Conservation (phyloP, 2,329 filamentous ascomycete genomes). For the Mollisia scopiformis region DNA sequence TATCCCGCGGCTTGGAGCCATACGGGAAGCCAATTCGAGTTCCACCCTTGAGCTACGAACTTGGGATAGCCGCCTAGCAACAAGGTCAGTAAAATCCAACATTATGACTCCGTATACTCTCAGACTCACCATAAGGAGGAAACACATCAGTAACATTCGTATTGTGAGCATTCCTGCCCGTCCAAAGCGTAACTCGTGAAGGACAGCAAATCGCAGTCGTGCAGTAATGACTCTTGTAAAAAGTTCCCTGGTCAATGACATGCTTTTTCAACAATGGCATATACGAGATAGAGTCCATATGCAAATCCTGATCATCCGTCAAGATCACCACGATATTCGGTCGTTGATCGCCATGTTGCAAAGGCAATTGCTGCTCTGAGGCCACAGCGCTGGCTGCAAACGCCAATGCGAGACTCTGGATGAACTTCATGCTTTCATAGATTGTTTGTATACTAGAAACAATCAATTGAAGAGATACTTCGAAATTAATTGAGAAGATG, state of each 20-base stretch:
- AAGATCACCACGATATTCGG: slow-evolving; percentile 66
- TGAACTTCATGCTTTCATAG: background rate
- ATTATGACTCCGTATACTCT: too few species aligned
- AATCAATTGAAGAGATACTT: background rate
- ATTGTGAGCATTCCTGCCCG: slow-evolving; percentile 64
- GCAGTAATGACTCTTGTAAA: slow-evolving; percentile 61
- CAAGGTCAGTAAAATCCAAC: background rate
- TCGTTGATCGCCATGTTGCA: slow-evolving; percentile 16
- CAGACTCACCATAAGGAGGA: slow-evolving; percentile 50
- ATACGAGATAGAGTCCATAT: slow-evolving; percentile 61
- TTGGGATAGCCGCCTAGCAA: slow-evolving; percentile 61
- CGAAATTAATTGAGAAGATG: background rate
- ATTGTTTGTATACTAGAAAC: background rate
- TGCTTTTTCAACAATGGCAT: slow-evolving; percentile 58
- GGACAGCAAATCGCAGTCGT: slow-evolving; percentile 66
- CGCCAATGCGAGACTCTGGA: slow-evolving; percentile 4
- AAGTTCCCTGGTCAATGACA: slow-evolving; percentile 56
- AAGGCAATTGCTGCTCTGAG: slow-evolving; percentile 14
- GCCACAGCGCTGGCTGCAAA: slow-evolving; percentile 10
- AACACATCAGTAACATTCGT: slow-evolving; percentile 58
- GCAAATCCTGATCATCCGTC: slow-evolving; percentile 67
- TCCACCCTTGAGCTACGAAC: slow-evolving; percentile 65
- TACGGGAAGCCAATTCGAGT: slow-evolving; percentile 68
- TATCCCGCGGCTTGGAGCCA: slow-evolving; percentile 74
- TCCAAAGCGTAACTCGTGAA: slow-evolving; percentile 62